Conservation (phyloP, 2,329 filamentous ascomycete genomes). For the Colletotrichum theobromicola region DNA sequence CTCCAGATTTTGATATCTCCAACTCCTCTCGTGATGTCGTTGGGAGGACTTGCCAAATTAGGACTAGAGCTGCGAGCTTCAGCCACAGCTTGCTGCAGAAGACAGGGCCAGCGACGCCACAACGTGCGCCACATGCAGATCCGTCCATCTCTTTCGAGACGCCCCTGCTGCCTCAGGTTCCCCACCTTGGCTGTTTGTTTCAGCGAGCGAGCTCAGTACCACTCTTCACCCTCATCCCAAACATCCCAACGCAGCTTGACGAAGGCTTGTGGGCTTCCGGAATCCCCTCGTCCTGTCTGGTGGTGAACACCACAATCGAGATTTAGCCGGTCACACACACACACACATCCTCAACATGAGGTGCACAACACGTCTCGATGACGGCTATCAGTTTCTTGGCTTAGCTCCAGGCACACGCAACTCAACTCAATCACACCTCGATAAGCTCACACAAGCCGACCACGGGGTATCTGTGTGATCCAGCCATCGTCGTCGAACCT, state of each 20-base stretch:
- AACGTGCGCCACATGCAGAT: neutral
- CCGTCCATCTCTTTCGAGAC: neutral
- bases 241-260: neutral
- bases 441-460: conserved; percentile 8
- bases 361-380: neutral
- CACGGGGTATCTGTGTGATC: neutral
- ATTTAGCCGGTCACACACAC: neutral
- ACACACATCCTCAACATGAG: neutral
- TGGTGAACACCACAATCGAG: neutral
- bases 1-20: conserved; percentile 14
- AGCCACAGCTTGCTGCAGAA: neutral
- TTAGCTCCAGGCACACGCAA: neutral
- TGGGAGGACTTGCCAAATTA: conserved; percentile 19
- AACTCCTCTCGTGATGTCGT: conserved; percentile 18
- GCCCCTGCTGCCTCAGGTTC: neutral
- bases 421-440: neutral
- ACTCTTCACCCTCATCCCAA: neutral
- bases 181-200: neutral
- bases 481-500: neutral
- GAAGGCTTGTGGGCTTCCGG: neutral
- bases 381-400: neutral
- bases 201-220: neutral
- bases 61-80: conserved; percentile 18
- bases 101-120: neutral
- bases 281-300: neutral